Evolutionary conservation across 371 early-diverging fungal species (phyloP).

Genomic region (Mortierella sp.): DNA sequence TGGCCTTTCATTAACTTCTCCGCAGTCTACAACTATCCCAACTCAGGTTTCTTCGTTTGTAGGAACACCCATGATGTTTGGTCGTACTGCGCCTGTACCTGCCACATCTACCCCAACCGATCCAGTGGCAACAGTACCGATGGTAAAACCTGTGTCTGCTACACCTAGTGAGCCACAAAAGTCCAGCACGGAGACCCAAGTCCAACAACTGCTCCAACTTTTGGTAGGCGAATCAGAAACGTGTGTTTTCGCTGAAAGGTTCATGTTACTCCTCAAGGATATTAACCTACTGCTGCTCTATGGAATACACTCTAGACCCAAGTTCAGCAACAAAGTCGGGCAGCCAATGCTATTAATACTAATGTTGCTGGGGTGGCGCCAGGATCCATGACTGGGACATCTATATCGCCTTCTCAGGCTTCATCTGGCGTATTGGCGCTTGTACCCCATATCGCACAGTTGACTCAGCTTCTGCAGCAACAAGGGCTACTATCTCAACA

Average conservation of each 20-base stretch:
- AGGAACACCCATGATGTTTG: neutral
- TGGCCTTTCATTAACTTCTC: neutral
- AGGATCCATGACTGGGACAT: neutral
- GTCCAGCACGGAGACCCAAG: slow-evolving; percentile 26
- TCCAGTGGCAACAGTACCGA: neutral
- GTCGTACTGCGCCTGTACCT: neutral
- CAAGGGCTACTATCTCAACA: slow-evolving; percentile 1
- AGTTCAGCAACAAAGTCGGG: slow-evolving; percentile 32
- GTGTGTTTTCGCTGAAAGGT: neutral
- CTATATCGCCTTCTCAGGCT: neutral
- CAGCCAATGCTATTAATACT: slow-evolving; percentile 9
- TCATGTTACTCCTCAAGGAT: neutral
- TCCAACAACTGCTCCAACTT: slow-evolving; percentile 35
- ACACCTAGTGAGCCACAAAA: slow-evolving; percentile 5
- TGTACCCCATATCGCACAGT: slow-evolving; percentile 27
- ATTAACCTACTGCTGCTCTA: neutral
- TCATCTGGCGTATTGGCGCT: slow-evolving; percentile 12
- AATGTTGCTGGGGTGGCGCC: neutral
- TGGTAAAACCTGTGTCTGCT: neutral
- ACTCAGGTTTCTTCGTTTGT: neutral
- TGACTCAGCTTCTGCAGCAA: slow-evolving; percentile 25
- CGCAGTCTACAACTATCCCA: neutral
- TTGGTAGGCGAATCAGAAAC: slow-evolving; percentile 11
- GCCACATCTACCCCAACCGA: neutral
- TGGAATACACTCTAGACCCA: slow-evolving; percentile 8